Conservation (phyloP, 495 filamentous ascomycete genomes). For the Penicillium chermesinum region DNA sequence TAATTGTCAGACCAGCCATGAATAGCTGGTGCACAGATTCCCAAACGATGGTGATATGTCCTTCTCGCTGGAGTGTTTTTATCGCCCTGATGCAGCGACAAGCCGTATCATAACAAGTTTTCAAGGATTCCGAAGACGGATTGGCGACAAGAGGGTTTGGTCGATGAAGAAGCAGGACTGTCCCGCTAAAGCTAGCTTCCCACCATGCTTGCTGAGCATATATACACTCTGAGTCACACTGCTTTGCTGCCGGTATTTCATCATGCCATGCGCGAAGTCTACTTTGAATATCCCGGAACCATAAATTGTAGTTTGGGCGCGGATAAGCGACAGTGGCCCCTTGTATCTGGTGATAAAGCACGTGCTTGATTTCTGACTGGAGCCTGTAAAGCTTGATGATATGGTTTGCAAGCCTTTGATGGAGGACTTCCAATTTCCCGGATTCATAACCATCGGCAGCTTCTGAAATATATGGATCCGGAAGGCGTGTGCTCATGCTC, state of each 20-base stretch:
- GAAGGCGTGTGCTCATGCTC: conserved; percentile 1
- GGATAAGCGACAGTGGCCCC: not conserved
- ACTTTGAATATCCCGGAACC: conserved; percentile 1
- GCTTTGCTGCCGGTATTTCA: not conserved
- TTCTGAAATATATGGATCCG: conserved; percentile 6
- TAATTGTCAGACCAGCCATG: conserved; percentile 1
- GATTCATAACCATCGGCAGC: not conserved
- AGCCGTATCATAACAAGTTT: not conserved
- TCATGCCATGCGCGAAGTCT: conserved; percentile 1
- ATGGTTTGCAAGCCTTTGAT: conserved; percentile 1
- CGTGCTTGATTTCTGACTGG: conserved; percentile 1
- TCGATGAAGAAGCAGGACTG: not conserved
- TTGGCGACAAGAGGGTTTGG: not conserved
- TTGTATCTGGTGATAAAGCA: not conserved
- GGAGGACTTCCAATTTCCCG: not conserved
- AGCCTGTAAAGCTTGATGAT: not conserved
- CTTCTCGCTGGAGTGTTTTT: conserved; percentile 3
- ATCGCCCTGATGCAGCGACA: not conserved
- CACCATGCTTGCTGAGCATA: conserved; percentile 1
- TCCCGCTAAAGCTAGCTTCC: not conserved
- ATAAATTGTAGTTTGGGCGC: not conserved
- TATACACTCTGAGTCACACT: not conserved
- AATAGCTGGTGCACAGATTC: not conserved
- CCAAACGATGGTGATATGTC: conserved; percentile 1
- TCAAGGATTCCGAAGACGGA: not conserved